These are phyloP conservation scores for Monilinia fructicola DNA, from an alignment of 2,329 filamentous ascomycete genomes.

Conservation along the genomic window DNA sequence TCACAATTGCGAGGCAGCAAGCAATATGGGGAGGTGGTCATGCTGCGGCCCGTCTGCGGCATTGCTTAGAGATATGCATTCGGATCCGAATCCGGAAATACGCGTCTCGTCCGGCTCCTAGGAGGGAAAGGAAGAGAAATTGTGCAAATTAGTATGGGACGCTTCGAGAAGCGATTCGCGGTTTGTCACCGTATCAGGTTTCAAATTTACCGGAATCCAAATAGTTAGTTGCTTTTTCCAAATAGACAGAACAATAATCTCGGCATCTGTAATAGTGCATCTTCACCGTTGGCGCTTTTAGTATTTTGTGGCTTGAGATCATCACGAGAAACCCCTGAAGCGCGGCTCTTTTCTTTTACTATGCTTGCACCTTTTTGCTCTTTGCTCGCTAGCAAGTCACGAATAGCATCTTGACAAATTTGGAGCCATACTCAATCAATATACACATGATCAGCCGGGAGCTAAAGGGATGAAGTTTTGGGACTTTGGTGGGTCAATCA, in stretches of 20 bases:
- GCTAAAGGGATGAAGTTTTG: conserved; percentile 1
- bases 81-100: conserved; percentile 26
- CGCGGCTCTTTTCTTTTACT: conserved; percentile 9
- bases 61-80: conserved; percentile 31
- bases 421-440: conserved; percentile 1
- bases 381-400: background rate
- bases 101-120: background rate
- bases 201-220: background rate
- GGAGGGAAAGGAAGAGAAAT: background rate
- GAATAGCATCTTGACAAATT: background rate
- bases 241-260: background rate
- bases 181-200: background rate
- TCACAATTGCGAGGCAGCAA: conserved; percentile 14
- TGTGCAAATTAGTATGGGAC: background rate
- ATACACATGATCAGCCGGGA: conserved; percentile 14
- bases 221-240: background rate
- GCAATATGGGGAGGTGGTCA: conserved; percentile 15
- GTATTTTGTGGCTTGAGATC: conserved; percentile 21
- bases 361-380: conserved; percentile 14
- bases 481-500: background rate
- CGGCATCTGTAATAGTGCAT: conserved; percentile 1
- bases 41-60: conserved; percentile 30
- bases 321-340: conserved; percentile 5
- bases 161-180: background rate
- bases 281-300: conserved; percentile 26